Base-by-base conservation (phyloP, 2,329 filamentous ascomycete species). In the Tympanopsis confertula region DNA sequence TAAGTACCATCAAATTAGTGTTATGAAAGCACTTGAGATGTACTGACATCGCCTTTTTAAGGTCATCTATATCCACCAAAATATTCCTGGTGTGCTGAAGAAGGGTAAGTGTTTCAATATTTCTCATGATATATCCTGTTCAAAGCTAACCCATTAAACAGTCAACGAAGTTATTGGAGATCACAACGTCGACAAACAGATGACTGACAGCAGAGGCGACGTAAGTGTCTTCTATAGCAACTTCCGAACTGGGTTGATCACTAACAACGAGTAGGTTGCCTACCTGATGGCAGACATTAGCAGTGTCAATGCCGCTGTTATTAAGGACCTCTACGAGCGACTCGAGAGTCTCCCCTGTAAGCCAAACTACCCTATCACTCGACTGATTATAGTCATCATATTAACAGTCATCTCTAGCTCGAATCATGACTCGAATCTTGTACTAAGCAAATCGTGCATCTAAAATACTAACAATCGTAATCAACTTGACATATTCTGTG, bases 101-200 rank as follows among this genome's bases (percentile, higher is more conserved):
- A 86, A 82, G 66, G 78, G 78, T 82, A 62, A 48, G 54, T 32
- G 37, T n/a, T 12, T 26, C 20, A 19, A 29, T 35, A 36, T 39
- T 40, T 43, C 52, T 42, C 53, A 35, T 20, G 4, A 20, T 35
- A 18, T 17, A n/a, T 22, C n/a, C n/a, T 39, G 14, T n/a, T 35
- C 15, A 17, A 40, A 20, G 39, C 35, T 33, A 12, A 22, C 26
- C 4, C 5, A 35, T 37, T 40, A 22, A 22, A 10, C 44, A 80
- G 91, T 98, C 47, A 98, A 98, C 68, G 85, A 91, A 53, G 86
- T 96, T 44, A 72, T 98, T 35, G 85, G 83, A 32, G 80, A 93
- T 52, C 88, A 98, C 68, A 98, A 98, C 59, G 88, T 98, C 49
- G 89, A 95, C 66, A 96, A 96, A 71, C 91, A 98, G 64, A 96